phyloP scores from a whole-genome alignment of 169 alveolate species.

The Blepharisma undulans region DNA sequence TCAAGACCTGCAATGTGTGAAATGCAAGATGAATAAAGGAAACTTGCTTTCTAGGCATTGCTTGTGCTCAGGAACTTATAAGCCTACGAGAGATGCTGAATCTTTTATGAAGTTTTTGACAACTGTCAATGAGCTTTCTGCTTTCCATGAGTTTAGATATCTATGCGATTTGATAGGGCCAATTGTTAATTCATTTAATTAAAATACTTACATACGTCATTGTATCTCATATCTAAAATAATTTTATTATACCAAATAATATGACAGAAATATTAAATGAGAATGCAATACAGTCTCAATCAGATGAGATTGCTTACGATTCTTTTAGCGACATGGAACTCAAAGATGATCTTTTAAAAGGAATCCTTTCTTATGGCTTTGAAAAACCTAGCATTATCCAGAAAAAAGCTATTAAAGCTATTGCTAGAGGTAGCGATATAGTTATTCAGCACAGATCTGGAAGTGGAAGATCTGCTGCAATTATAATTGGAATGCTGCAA shows the following conservation, averaged over 20 bases:
- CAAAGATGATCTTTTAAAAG: slow-evolving; percentile 95
- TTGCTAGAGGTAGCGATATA: slow-evolving; percentile 96
- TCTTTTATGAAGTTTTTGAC: neutral
- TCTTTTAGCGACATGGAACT: slow-evolving; percentile 92
- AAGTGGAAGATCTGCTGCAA: slow-evolving; percentile 99
- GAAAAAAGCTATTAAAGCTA: slow-evolving; percentile 98
- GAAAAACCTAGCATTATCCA: slow-evolving; percentile 99
- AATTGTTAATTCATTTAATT: neutral
- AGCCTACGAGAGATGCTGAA: neutral
- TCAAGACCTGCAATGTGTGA: slow-evolving; percentile 82
- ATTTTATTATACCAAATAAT: too few relatives aligned
- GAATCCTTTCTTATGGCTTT: slow-evolving; percentile 97
- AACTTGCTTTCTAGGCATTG: slow-evolving; percentile 47
- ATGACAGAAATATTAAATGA: neutral
- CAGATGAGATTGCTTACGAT: neutral
- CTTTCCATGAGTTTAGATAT: slow-evolving; percentile 21
- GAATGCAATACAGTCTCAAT: neutral
- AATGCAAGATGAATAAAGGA: slow-evolving; percentile 73
- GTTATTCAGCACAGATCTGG: slow-evolving; percentile 96
- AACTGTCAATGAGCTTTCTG: neutral
- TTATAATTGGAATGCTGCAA: slow-evolving; percentile 96
- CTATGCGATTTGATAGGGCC: neutral
- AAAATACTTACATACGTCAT: neutral
- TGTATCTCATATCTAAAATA: neutral
- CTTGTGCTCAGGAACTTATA: slow-evolving; percentile 61